These are phyloP conservation scores for Solanum etuberosum DNA, from an alignment of 257 asterid genomes.

Conservation along the genomic window DNA sequence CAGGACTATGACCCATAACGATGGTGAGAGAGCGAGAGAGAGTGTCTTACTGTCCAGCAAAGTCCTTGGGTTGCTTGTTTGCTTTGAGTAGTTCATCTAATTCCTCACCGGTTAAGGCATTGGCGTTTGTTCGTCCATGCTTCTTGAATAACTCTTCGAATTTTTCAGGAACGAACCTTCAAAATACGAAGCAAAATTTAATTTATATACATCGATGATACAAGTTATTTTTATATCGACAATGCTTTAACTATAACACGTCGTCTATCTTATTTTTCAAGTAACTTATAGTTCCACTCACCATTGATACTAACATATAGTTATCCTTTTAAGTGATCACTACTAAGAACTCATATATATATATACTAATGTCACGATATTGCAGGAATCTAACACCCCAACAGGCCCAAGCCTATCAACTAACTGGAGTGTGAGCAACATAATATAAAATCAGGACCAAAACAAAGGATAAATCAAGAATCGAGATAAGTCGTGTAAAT, in stretches of 20 bases:
- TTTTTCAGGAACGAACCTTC: conserved; percentile 9
- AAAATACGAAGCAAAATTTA: neutral
- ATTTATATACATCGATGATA: neutral
- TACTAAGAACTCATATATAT: neutral
- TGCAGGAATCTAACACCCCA: neutral
- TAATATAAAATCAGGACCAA: neutral
- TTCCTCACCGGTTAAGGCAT: neutral
- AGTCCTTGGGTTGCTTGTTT: conserved; percentile 1
- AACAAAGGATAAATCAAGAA: neutral
- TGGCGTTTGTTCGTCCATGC: conserved; percentile 29
- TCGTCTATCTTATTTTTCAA: neutral
- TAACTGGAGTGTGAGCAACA: neutral
- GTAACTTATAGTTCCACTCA: neutral
- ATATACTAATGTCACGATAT: neutral
- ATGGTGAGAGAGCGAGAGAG: neutral
- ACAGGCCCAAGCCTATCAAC: neutral
- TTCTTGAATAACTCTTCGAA: conserved; percentile 48
- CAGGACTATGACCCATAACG: neutral
- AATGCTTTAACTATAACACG: neutral
- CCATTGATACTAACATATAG: neutral
- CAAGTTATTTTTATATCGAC: neutral
- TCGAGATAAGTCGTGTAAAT: neutral
- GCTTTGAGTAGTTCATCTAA: neutral
- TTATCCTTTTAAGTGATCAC: neutral
- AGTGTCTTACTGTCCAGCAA: neutral